phyloP scores from a whole-genome alignment of 1,139 yeast species.

The Yamadazyma epiphylla region DNA sequence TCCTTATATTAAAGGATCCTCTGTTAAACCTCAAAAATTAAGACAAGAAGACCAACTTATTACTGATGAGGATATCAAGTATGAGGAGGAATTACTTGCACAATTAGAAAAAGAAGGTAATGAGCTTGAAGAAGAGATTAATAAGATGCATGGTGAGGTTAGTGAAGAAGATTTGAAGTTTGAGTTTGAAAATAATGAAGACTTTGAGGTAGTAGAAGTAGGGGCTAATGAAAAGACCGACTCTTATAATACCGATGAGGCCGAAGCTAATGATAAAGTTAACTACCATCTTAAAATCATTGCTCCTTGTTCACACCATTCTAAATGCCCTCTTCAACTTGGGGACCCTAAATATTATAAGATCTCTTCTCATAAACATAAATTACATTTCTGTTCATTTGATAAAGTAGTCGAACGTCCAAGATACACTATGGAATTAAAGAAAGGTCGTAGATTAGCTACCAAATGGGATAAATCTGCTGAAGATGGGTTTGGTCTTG shows the following conservation, averaged over 20 bases:
- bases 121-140: conserved; percentile 14
- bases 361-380: conserved; percentile 56
- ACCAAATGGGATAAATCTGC: conserved; percentile 64
- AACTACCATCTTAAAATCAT: conserved; percentile 59
- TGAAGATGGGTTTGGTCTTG: conserved; percentile 50
- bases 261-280: conserved; percentile 19
- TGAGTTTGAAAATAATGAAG: conserved; percentile 42
- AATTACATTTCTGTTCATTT: conserved; percentile 73
- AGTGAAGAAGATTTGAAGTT: conserved; percentile 44
- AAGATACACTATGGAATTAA: conserved; percentile 69
- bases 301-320: conserved; percentile 93
- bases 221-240: neutral
- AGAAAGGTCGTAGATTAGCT: conserved; percentile 74
- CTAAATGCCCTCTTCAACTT: conserved; percentile 79
- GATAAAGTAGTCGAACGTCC: conserved; percentile 76
- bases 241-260: conserved; percentile 1
- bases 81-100: conserved; percentile 28
- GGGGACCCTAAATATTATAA: conserved; percentile 68
- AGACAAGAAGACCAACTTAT: conserved; percentile 34
- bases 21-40: conserved; percentile 36
- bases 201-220: conserved; percentile 27
- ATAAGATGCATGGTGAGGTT: conserved; percentile 38
- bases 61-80: conserved; percentile 29
- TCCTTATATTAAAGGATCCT: conserved; percentile 58
- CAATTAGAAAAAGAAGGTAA: conserved; percentile 19